A percentile compares a stretch with the other conserved stretches of the same genome.
phyloP scores from a whole-genome alignment of 331 rosid species.

The Rosa hybrid region DNA sequence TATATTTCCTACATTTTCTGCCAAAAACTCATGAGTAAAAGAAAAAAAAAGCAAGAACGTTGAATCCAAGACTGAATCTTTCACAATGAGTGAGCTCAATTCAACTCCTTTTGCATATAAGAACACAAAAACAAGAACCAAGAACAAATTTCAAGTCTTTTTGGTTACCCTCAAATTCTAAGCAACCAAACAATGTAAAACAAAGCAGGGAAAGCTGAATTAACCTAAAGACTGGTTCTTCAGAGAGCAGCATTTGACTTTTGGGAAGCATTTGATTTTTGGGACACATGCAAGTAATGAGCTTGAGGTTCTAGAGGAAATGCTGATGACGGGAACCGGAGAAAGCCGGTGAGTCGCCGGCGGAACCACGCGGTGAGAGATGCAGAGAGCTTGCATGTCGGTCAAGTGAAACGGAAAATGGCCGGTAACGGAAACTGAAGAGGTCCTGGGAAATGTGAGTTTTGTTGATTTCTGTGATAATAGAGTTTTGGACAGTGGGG shows the following conservation, averaged over 20 bases:
- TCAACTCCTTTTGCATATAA: not conserved
- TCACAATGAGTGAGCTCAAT: not conserved
- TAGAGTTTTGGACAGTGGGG: not conserved
- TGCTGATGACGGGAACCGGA: constrained; percentile 24
- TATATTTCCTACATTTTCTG: not conserved
- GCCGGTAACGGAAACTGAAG: not conserved
- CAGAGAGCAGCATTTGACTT: constrained; percentile 32
- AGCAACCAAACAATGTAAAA: constrained; percentile 9
- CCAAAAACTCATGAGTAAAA: not conserved
- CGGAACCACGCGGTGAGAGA: constrained; percentile 29
- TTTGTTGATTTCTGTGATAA: not conserved
- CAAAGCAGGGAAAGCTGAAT: not conserved
- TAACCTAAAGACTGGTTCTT: constrained; percentile 28
- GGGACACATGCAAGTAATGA: constrained; percentile 18
- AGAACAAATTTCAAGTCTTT: not conserved
- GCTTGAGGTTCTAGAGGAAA: constrained; percentile 15
- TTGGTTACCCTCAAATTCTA: not conserved
- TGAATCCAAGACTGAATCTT: not conserved
- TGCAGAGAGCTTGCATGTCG: not conserved
- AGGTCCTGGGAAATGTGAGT: not conserved
- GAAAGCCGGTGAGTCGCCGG: constrained; percentile 22
- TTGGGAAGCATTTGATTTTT: not conserved
- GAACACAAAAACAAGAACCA: not conserved
- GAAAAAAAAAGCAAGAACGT: not conserved
- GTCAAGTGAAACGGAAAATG: not conserved